Base-by-base conservation (phyloP, 2,329 filamentous ascomycete species). In the Thelonectria rubi region DNA sequence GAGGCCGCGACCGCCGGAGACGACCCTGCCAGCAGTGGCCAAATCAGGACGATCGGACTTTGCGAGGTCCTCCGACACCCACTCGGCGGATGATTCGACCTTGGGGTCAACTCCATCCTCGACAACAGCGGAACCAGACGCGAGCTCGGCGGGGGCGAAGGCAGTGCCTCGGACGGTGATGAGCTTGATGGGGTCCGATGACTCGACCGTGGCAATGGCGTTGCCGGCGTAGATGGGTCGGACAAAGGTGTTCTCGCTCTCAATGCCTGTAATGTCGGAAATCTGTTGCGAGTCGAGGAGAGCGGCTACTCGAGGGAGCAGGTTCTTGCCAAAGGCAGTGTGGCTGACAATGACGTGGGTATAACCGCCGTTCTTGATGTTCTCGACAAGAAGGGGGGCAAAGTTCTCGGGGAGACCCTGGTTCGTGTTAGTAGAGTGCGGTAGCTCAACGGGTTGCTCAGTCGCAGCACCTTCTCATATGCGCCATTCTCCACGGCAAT, bases 201-300 rank as follows among this genome's bases (percentile, higher is more conserved):
- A 97, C 79, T 98, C 92, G 61, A 99, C 94, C 10, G 95, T 99
- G 37, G 96, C 88, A 74, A 99, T 97, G 49, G 94, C 95, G 75
- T 99, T 99, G 57, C 95, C 95, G 60, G 95, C 95, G 77, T 99
- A 99, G 74, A 99, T 97, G 26, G 95, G 94, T 59, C 95, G 91
- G 57, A 97, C 91, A 73, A 99, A 99, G 12, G 93, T 97, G 77
- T 94, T 94, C 77, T 97, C 94, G 78, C 87, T 87, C 78, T 97
- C 88, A 74, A 99, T 91, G 1, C 80, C 84, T 17, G 89, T 97
- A 69, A 98, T 91, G 76, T 99, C 95, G 46, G 94, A 97, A 64
- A 99, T 88, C 76, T 97, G 94, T 80, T 97, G 94, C 37, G 90
- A 88, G 77, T 99, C 95, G 61, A 99, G 84, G 58, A 99, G 82